Evolutionary conservation across 2,329 filamentous ascomycete genomes (phyloP).

Genomic region (Claviceps sp.): DNA sequence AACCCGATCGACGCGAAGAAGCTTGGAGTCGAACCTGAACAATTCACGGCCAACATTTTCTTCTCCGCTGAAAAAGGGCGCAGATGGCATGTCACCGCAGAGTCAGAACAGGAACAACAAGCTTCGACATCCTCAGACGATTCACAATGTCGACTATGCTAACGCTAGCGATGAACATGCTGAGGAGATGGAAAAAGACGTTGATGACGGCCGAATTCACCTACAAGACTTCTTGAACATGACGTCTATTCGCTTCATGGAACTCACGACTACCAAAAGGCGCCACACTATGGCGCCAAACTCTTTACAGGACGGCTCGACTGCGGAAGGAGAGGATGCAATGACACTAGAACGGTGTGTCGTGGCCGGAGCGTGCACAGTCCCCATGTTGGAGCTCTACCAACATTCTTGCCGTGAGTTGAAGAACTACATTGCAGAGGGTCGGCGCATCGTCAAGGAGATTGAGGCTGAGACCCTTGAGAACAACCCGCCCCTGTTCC

Average conservation of each 20-base stretch:
- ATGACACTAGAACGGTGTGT: constrained; percentile 62
- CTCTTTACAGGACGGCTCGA: constrained; percentile 27
- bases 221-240: constrained; percentile 88
- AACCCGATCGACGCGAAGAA: constrained; percentile 35
- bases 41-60: constrained; percentile 33
- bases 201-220: constrained; percentile 50
- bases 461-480: constrained; percentile 82
- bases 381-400: constrained; percentile 88
- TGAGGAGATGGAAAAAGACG: constrained; percentile 32
- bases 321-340: constrained; percentile 32
- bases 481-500: constrained; percentile 83
- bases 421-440: constrained; percentile 93
- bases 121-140: constrained; percentile 33
- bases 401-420: constrained; percentile 92
- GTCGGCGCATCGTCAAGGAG: constrained; percentile 74
- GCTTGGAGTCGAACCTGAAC: constrained; percentile 27
- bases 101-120: constrained; percentile 40
- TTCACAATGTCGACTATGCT: constrained; percentile 31
- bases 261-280: constrained; percentile 89
- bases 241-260: constrained; percentile 97
- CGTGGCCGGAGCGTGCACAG: constrained; percentile 77
- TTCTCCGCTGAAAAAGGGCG: constrained; percentile 29
- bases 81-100: constrained; percentile 41
- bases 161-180: constrained; percentile 26
- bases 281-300: constrained; percentile 64